Evolutionary conservation across 1,284 basidiomycete species (phyloP), one percentile per base, ranked within the genome.

Genomic region (Tetrapyrgos nigripes): DNA sequence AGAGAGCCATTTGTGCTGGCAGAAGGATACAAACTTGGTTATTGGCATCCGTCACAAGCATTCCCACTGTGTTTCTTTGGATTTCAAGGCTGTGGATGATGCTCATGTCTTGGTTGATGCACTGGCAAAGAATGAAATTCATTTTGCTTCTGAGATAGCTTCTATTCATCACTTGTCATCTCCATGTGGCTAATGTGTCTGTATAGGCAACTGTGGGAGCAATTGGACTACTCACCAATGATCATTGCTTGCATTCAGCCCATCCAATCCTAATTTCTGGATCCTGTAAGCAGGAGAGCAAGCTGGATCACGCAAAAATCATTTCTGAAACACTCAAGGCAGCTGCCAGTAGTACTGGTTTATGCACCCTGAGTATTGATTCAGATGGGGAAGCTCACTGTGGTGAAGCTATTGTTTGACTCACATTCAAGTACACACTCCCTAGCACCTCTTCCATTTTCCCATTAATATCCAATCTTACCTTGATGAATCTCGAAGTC

Each of bases 1-100:
- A 9, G 68, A 73, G 50, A 63, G 63, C 50, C 50, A 64, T 3
- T 50, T 66, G 4, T 59, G 65, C 0, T 72, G 65, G 64, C 72
- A 75, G 65, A 58, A 60, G 0, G 52, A 57, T 19, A 66, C 66
- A 0, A 70, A 71, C 48, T 4, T 53, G n/a, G 65, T 74, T 40
- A 57, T 74, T 3, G 74, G 75, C 1, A 23, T 70, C 1, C 76
- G 73, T 52, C 54, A 69, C n/a, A 65, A 75, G 63, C 73, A 74
- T 53, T 59, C 53, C 2, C 19, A 63, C 3, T 57, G 53, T 2
- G 55, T 51, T 26, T 50, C 50, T 47, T 61, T 68, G 11, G 64
- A 65, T 44, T 70, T 66, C 50, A 62, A 53, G 51, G 63, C 43
- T 35, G 55, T 57, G 54, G 55, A 45, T 2, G 68, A 73, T 24